Base-by-base conservation (phyloP, 805 yeast species). In the Tetrapisispora nanseiensis region DNA sequence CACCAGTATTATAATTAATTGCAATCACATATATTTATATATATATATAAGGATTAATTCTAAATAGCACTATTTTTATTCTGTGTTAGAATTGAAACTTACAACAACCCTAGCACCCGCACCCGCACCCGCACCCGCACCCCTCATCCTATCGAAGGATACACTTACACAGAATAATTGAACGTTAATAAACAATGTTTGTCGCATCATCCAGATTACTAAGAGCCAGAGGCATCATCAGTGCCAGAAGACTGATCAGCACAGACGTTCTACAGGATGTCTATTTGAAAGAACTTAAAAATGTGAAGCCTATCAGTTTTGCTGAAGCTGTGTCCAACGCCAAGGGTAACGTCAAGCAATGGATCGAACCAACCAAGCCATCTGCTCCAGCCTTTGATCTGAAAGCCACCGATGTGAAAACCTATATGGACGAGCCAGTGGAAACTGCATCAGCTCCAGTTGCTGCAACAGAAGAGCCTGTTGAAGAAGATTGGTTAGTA, bases 241-340 rank as follows among this genome's bases (percentile, higher is more conserved):
- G 23, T 9, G 24, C 32, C 20, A 31, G 20, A 11, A 33, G 43
- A n/a, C 22, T 61, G 47, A 61, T 57, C 35, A 62, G 66, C 55
- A 52, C 52, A 47, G 68, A 89, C 74, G 71, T 83, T 62, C 66
- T 89, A 61, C 75, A 85, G 65, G 95, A 89, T 53, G 75, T 89
- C 55, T 89, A 89, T 72, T 69, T 90, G 61, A 78, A 75, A 65
- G 95, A 89, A 68, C 72, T 92, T 68, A 85, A 81, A 71, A 77
- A 78, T 48, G 89, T 85, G 79, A 86, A 87, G 10, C 21, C 34
- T 5, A 19, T 33, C 74, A 89, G 95, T 62, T 75, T 81, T 46
- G 78, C 86, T 47, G 62, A 68, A 82, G 45, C 77, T 83, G 46
- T 71, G 75, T 22, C 43, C 3, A 95, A 84, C 53, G 81, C 90